Base-by-base conservation (phyloP, 257 asterid species). In the Solanum arcanum region DNA sequence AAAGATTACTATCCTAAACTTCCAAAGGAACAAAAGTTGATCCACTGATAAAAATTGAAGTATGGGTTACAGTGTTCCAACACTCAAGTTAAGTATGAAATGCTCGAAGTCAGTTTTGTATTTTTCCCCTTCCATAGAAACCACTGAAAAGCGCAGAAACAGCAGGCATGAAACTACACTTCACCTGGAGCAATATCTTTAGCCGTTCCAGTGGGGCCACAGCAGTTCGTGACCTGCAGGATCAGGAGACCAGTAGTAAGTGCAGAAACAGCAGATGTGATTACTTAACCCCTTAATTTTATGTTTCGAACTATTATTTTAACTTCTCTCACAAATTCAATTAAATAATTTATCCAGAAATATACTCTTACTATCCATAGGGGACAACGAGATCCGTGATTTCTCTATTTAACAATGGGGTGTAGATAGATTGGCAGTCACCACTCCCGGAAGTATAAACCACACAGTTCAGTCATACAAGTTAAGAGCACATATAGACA, bases 171-270 rank as follows among this genome's bases (percentile, higher is more conserved):
- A 81, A 47, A 39, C 41, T 69, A 25, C 25, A 84, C 59, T 62
- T 86, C 89, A 97, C 99, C 99, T 97, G 99, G 72, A 95, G 97
- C 91, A 97, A 87, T 86, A 97, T 96, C 91, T 97, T 97, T 75
- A 97, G 92, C 83, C 99, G 95, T 88, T 97, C 99, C 94, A 97
- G 83, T n/a, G 99, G 99, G 84, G 99, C 99, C 52, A 97, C 99
- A 52, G 99, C 98, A 73, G 99, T 97, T 49, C 99, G 94, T 3
- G 99, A 97, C 91, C 99, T 97, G 98, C 88, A 91, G 89, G 82
- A 81, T 81, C 31, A 49, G 44, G 44, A 81, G 29, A 81, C 44
- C 52, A 49, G 31, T 29, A 18, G 69, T 81, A 29, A 49, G 85
- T 18, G 44, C 12, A 3, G 44, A 80, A 47, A 10, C 85, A 47